phyloP scores from a whole-genome alignment of 768 basidiomycete species.

The Gelatoporia subvermispora region DNA sequence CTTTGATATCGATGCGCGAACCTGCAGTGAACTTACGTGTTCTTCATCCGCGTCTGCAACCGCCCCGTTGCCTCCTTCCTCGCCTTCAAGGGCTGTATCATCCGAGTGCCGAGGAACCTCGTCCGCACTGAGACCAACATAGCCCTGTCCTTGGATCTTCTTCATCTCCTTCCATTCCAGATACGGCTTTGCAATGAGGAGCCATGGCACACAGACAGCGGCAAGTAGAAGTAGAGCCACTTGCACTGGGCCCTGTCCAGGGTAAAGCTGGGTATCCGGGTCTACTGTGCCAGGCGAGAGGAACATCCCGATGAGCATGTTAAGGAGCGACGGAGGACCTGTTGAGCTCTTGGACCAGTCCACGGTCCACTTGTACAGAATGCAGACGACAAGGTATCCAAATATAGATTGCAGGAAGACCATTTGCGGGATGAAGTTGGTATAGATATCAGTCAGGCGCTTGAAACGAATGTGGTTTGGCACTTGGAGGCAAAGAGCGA shows the following conservation, averaged over 20 bases:
- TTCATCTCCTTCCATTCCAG: slow-evolving; percentile 86
- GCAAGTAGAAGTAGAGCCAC: slow-evolving; percentile 74
- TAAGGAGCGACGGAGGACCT: slow-evolving; percentile 83
- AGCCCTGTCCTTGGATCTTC: slow-evolving; percentile 78
- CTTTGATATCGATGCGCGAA: slow-evolving; percentile 1
- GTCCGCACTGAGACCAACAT: slow-evolving; percentile 60
- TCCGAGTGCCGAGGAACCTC: slow-evolving; percentile 50
- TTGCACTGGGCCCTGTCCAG: slow-evolving; percentile 85
- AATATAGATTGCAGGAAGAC: slow-evolving; percentile 98
- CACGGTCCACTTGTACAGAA: slow-evolving; percentile 94
- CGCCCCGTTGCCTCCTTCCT: slow-evolving; percentile 78
- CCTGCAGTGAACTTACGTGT: slow-evolving; percentile 49
- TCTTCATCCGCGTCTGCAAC: slow-evolving; percentile 76
- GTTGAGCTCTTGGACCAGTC: slow-evolving; percentile 77
- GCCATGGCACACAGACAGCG: slow-evolving; percentile 88
- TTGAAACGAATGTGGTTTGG: slow-evolving; percentile 96
- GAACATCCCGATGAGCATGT: slow-evolving; percentile 97
- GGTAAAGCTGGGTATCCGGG: slow-evolving; percentile 67
- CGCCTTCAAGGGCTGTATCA: slow-evolving; percentile 65
- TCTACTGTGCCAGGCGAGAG: slow-evolving; percentile 80
- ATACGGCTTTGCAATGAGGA: slow-evolving; percentile 91
- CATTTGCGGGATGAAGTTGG: slow-evolving; percentile 96
- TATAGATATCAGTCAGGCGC: slow-evolving; percentile 78
- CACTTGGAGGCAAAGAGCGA: slow-evolving; percentile 92
- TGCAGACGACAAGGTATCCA: slow-evolving; percentile 90